These are phyloP conservation scores for Phaeotremella fagi DNA, from an alignment of 768 basidiomycete genomes.

Conservation along the genomic window DNA sequence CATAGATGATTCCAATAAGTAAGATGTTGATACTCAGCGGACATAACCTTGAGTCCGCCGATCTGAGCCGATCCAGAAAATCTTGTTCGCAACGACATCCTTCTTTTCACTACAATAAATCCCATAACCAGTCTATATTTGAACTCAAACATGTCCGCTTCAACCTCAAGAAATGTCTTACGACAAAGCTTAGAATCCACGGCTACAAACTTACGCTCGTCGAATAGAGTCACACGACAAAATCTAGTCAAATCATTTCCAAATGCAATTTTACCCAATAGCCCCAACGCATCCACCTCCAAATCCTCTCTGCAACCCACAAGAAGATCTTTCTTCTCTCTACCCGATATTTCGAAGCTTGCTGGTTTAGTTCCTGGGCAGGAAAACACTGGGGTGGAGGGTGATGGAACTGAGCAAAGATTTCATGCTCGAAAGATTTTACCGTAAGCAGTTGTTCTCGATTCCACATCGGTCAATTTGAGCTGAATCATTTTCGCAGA, in stretches of 20 bases:
- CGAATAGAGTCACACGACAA: too few relatives aligned
- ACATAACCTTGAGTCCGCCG: too few relatives aligned
- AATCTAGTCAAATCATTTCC: neutral
- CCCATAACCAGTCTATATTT: too few relatives aligned
- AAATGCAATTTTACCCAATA: neutral
- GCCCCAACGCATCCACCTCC: neutral
- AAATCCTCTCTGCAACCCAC: neutral
- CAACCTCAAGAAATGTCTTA: neutral
- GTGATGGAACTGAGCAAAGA: constrained; percentile 54
- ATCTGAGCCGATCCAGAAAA: too few relatives aligned
- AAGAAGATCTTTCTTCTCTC: constrained; percentile 32
- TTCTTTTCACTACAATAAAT: too few relatives aligned
- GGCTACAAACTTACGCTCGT: too few relatives aligned
- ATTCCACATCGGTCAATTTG: neutral
- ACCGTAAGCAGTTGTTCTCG: constrained; percentile 58
- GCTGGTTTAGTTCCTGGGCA: neutral
- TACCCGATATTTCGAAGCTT: constrained; percentile 38
- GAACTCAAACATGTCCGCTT: neutral
- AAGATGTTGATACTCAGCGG: too few relatives aligned
- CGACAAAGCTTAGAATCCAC: neutral
- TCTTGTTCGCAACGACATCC: too few relatives aligned
- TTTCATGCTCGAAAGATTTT: constrained; percentile 82
- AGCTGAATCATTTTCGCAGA: constrained; percentile 51
- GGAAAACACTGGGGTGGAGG: constrained; percentile 15
- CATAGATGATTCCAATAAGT: too few relatives aligned